Base-by-base conservation (phyloP, 2,329 filamentous ascomycete genomes). In the Anisogramma anomala region DNA sequence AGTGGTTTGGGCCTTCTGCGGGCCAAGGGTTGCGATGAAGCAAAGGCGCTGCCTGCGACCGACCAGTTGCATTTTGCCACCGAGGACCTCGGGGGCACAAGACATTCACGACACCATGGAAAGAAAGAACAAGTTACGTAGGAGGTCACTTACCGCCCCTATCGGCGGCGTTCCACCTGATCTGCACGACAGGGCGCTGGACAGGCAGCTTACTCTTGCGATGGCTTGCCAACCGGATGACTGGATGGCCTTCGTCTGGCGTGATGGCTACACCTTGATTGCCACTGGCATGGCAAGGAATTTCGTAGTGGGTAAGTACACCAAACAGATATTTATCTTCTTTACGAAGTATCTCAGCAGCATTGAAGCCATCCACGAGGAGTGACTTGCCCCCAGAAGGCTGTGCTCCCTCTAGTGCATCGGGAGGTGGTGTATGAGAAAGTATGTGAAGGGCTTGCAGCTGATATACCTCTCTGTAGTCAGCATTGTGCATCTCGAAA, bases 101-200 rank as follows among this genome's bases (percentile, higher is more conserved):
- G n/a, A n/a, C n/a, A n/a, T n/a, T n/a, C n/a, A n/a, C n/a, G n/a
- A n/a, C n/a, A n/a, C n/a, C n/a, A n/a, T n/a, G n/a, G n/a, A n/a
- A n/a, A n/a, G n/a, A n/a, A n/a, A n/a, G n/a, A n/a, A n/a, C n/a
- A n/a, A n/a, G n/a, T n/a, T n/a, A n/a, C n/a, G n/a, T n/a, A n/a
- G n/a, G 10, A 27, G 19, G 11, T 9, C 6, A 41, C 45, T 41
- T 32, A 47, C 45, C 37, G 1, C 83, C 84, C 30, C 91, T 71
- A 58, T 96, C 91, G 48, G 86, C 82, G 49, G 88, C 89, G 59
- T 98, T 98, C 91, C 91, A 98, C 40, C 89, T 73, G 6, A 96
- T 69, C 19, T 23, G 25, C 20, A 4, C 2, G 4, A 44, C 5
- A 6, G 3, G 13, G 3, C 9, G 13, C 9, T n/a, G 4, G 3